Conservation (phyloP, 23 red algal genomes). For the Chondrus crispus region DNA sequence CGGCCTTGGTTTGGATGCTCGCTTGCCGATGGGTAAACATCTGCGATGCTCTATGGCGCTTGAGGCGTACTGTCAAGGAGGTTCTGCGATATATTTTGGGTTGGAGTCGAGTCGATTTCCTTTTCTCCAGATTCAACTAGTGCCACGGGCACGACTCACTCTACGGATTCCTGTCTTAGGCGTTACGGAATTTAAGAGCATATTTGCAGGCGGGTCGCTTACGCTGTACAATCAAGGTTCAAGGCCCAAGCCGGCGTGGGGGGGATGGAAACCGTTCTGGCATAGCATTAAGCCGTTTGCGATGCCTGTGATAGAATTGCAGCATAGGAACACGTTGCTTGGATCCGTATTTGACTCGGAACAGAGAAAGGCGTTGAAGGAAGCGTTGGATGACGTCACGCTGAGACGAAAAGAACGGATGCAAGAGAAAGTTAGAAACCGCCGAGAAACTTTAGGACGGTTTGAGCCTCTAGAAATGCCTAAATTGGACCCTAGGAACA, state of each 20-base stretch:
- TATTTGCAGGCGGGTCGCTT: slow-evolving; percentile 7
- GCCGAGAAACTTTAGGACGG: background rate
- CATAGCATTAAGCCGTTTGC: slow-evolving; percentile 22
- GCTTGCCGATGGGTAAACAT: slow-evolving; percentile 33
- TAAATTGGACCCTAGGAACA: background rate
- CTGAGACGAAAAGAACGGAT: background rate
- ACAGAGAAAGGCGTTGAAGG: slow-evolving; percentile 13
- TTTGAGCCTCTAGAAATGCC: background rate
- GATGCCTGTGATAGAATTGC: background rate
- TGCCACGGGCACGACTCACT: background rate
- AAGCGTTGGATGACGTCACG: background rate
- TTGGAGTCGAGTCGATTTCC: slow-evolving; percentile 21
- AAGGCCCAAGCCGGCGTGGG: background rate
- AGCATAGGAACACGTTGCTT: slow-evolving; percentile 1
- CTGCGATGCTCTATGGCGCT: slow-evolving; percentile 28
- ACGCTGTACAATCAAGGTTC: slow-evolving; percentile 13
- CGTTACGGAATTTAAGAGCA: slow-evolving; percentile 31
- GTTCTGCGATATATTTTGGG: slow-evolving; percentile 18
- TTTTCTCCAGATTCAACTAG: slow-evolving; percentile 38
- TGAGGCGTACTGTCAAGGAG: slow-evolving; percentile 22
- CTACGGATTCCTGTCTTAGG: slow-evolving; percentile 25
- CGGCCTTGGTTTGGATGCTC: slow-evolving; percentile 38
- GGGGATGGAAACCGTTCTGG: background rate
- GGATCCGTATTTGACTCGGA: background rate
- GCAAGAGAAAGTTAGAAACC: background rate